Conservation (phyloP, 768 basidiomycete genomes). For the Pleurotus ostreatus region DNA sequence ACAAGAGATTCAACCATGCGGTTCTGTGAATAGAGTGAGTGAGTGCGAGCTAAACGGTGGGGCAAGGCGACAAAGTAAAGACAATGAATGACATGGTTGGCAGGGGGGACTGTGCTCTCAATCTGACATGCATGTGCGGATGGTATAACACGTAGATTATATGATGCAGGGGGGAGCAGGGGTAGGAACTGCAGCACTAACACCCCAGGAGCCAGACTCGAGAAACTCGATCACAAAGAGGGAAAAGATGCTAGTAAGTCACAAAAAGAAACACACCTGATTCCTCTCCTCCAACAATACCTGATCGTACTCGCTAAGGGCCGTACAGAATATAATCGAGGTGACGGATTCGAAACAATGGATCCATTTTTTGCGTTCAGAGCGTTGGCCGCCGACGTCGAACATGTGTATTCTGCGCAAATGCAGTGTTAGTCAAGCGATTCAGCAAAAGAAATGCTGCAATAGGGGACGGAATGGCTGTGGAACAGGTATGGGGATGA, state of each 20-base stretch:
- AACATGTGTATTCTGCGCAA: slow-evolving; percentile 59
- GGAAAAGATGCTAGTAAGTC: no score
- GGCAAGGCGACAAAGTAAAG: not conserved
- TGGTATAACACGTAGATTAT: no score
- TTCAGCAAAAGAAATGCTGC: not conserved
- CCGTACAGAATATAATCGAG: slow-evolving; percentile 64
- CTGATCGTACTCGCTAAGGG: slow-evolving; percentile 59
- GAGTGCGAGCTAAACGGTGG: no score
- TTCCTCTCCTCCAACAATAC: slow-evolving; percentile 63
- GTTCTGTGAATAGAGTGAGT: slow-evolving; percentile 44
- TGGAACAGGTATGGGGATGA: no score
- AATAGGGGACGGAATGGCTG: not conserved
- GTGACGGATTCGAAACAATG: slow-evolving; percentile 63
- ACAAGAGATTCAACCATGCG: slow-evolving; percentile 91
- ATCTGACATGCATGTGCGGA: no score
- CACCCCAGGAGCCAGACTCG: no score
- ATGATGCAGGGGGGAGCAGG: no score
- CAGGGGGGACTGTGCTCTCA: no score
- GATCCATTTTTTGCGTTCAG: slow-evolving; percentile 81
- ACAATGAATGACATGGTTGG: no score
- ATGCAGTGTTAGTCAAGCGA: not conserved
- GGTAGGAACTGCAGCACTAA: no score
- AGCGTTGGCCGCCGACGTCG: slow-evolving; percentile 77
- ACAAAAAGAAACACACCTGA: slow-evolving; percentile 42
- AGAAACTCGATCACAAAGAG: no score